Conservation (phyloP, 2,329 filamentous ascomycete species). For the Aspergillus floridensis region DNA sequence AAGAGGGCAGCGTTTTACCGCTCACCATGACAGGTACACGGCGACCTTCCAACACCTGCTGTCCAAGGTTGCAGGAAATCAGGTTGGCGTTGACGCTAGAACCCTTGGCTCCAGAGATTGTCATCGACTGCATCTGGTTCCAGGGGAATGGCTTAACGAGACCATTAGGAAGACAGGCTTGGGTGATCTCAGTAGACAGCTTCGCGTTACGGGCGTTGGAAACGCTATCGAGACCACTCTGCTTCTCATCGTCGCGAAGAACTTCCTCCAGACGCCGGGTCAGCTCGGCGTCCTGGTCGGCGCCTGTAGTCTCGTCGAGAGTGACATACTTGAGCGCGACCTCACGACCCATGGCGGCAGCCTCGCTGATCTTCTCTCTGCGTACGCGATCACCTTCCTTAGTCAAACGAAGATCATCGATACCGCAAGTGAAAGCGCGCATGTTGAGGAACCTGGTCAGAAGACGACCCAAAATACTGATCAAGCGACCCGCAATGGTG, state of each 20-base stretch:
- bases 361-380: constrained; percentile 64
- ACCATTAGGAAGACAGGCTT: constrained; percentile 73
- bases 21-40: constrained; percentile 97
- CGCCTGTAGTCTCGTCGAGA: constrained; percentile 62
- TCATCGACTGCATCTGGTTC: constrained; percentile 99
- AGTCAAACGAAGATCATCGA: constrained; percentile 90
- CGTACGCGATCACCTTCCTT: constrained; percentile 71
- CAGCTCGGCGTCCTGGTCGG: constrained; percentile 68
- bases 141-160: constrained; percentile 89
- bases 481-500: constrained; percentile 76
- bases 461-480: constrained; percentile 85
- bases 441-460: constrained; percentile 88
- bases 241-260: constrained; percentile 84
- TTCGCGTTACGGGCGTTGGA: constrained; percentile 68
- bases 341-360: constrained; percentile 68
- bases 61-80: constrained; percentile 95
- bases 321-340: constrained; percentile 88
- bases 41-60: constrained; percentile 92
- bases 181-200: constrained; percentile 76
- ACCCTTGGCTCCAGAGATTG: constrained; percentile 92
- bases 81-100: constrained; percentile 90
- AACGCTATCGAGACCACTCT: constrained; percentile 82
- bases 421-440: constrained; percentile 93
- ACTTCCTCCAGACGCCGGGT: constrained; percentile 81
- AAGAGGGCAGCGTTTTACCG: constrained; percentile 92